Evolutionary conservation across 495 filamentous ascomycete species (phyloP).

Genomic region (Trichoderma asperelloides): DNA sequence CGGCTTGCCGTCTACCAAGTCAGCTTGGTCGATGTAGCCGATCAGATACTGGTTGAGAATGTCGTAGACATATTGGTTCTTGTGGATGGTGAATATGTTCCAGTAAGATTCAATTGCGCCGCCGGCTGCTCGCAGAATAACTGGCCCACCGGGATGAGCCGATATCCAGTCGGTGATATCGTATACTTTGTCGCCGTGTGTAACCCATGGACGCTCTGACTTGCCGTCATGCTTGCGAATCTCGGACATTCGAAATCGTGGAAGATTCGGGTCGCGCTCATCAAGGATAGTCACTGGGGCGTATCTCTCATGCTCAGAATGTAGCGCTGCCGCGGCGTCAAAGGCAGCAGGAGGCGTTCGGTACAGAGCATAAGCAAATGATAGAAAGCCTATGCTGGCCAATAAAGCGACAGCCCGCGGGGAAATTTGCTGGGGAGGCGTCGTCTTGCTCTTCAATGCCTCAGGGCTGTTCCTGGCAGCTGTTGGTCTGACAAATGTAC

Average conservation of each 20-base stretch:
- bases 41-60: conserved; percentile 47
- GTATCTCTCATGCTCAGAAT: background rate
- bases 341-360: background rate
- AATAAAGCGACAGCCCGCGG: background rate
- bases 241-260: conserved; percentile 38
- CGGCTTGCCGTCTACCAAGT: conserved; percentile 42
- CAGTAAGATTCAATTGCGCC: conserved; percentile 52
- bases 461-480: background rate
- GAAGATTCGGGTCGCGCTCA: conserved; percentile 16
- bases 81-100: conserved; percentile 55
- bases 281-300: background rate
- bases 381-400: background rate
- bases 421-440: background rate
- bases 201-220: conserved; percentile 42
- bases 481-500: background rate
- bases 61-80: conserved; percentile 46
- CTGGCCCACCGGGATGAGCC: conserved; percentile 51
- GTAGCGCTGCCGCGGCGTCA: background rate
- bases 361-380: conserved; percentile 1
- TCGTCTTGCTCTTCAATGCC: background rate
- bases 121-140: conserved; percentile 50
- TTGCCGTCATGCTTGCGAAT: conserved; percentile 37
- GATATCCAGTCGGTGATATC: conserved; percentile 51
- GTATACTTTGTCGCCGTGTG: conserved; percentile 44
- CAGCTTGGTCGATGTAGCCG: conserved; percentile 40